A percentile compares a stretch with the other conserved stretches of the same genome.
These are phyloP conservation scores for Candida manassasensis DNA, from an alignment of 805 yeast genomes.

Conservation along the genomic window DNA sequence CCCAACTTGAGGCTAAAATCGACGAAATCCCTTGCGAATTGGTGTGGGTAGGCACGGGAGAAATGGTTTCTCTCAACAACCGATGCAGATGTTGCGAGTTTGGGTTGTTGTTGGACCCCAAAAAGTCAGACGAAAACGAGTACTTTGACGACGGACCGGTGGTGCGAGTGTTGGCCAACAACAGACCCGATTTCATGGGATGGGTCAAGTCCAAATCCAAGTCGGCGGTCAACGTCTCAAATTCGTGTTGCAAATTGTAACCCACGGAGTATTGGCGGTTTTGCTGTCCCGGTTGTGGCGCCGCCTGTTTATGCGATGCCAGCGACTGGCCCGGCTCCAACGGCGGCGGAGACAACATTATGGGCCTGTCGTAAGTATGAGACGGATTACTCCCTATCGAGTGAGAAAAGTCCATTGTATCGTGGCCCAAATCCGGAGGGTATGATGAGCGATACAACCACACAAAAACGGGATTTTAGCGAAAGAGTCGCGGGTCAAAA, in stretches of 20 bases:
- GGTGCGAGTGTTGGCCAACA: constrained; percentile 1
- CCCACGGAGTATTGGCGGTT: constrained; percentile 41
- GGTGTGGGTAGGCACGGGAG: constrained; percentile 1
- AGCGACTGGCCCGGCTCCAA: constrained; percentile 17
- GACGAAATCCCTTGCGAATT: constrained; percentile 3
- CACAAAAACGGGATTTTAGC: too few species aligned
- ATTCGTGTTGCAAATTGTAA: constrained; percentile 43
- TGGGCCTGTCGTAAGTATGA: constrained; percentile 25
- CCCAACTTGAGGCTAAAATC: constrained; percentile 3
- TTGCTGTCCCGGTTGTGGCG: constrained; percentile 8
- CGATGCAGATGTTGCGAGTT: background rate
- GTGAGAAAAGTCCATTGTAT: background rate
- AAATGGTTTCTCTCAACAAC: constrained; percentile 1
- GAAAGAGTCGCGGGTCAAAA: too few species aligned
- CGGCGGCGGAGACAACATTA: constrained; percentile 40
- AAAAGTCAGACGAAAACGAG: constrained; percentile 2
- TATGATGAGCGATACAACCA: too few species aligned
- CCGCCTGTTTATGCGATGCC: constrained; percentile 3
- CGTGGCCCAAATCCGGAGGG: too few species aligned
- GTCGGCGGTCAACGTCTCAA: constrained; percentile 43
- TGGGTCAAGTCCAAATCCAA: constrained; percentile 40
- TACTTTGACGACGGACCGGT: background rate
- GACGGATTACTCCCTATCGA: constrained; percentile 1
- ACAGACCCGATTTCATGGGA: constrained; percentile 2
- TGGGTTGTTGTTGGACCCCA: constrained; percentile 1